Base-by-base conservation (phyloP, 1,284 basidiomycete genomes). In the Ceratobasidium sp. region DNA sequence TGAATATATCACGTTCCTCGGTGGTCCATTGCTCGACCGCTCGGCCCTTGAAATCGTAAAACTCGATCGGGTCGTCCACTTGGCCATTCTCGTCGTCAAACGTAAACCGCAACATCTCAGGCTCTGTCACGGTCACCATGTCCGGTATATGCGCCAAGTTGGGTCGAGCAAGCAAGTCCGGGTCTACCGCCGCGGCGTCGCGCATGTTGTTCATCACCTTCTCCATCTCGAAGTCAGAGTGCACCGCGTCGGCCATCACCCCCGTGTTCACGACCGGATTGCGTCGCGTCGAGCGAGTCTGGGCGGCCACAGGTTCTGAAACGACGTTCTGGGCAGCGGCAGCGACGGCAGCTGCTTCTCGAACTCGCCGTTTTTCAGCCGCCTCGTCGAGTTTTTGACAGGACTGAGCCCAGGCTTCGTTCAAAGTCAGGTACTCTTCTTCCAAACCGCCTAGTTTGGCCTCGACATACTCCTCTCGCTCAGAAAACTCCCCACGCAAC, bases 151-250 rank as follows among this genome's bases (percentile, higher is more conserved):
- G 86, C 18, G 96, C 96, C n/a, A 95, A 86, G 72, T 97, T 98
- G 75, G 89, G 87, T 61, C 89, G 84, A 2, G 94, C 94, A 23
- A 98, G 88, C 76, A 92, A 87, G 76, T 88, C 92, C 0, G 96
- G 95, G 80, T 98, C 95, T 56, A 91, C 94, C 72, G 94, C 88
- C 75, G 96, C 96, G 75, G 96, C 94, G 76, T 91, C 93, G 59
- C 95, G 95, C 48, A 98, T 83, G 77, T 90, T 95, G 12, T 94
- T 94, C 71, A 98, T 90, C 78, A 98, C 96, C 81, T 96, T 95
- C 78, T 98, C 92, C 87, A 98, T 96, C 83, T 98, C 96, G 72
- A 97, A 86, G 80, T 98, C 96, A 21, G 95, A 95, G 1, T 94
- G 88, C 12, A 96, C 95, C 7, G 93, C 90, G 80, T 98, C 96